Evolutionary conservation across 2,329 filamentous ascomycete species (phyloP).

Genomic region (Apiospora arundinis): DNA sequence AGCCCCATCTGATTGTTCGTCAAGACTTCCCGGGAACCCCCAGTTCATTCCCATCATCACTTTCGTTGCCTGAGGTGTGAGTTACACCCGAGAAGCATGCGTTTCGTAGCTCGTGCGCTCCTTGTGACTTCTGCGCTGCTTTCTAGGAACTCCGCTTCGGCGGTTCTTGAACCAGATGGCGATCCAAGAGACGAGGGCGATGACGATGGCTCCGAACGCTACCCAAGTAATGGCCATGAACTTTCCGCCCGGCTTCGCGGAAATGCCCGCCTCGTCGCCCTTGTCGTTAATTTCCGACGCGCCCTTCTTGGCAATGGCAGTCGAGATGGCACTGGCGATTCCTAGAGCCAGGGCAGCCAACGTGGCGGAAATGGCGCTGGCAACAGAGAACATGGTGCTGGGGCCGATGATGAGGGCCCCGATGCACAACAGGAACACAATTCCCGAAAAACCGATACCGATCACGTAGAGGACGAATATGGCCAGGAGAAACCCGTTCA

Average conservation of each 20-base stretch:
- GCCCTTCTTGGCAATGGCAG: slow-evolving; percentile 48
- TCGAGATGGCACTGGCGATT: slow-evolving; percentile 51
- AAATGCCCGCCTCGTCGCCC: slow-evolving; percentile 52
- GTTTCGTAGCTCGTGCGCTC: background rate
- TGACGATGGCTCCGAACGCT: slow-evolving; percentile 51
- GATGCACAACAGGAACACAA: slow-evolving; percentile 49
- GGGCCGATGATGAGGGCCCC: slow-evolving; percentile 38
- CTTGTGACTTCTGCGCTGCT: background rate
- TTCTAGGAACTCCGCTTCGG: background rate
- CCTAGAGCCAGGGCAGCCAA: slow-evolving; percentile 46
- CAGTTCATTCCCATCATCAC: background rate
- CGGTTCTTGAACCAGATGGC: slow-evolving; percentile 24
- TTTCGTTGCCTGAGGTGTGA: background rate
- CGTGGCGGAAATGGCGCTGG: slow-evolving; percentile 46
- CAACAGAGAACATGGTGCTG: slow-evolving; percentile 32
- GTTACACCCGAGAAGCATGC: slow-evolving; percentile 3
- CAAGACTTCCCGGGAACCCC: background rate
- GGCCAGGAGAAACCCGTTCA: slow-evolving; percentile 56
- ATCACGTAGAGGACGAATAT: slow-evolving; percentile 57
- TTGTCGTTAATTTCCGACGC: slow-evolving; percentile 49
- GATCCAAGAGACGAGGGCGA: slow-evolving; percentile 50
- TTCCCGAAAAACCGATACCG: slow-evolving; percentile 48
- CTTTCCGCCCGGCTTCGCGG: slow-evolving; percentile 49
- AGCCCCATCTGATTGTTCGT: background rate
- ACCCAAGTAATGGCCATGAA: slow-evolving; percentile 56